Evolutionary conservation across 345 rosid species (phyloP).

Genomic region (Cardamine occulta): DNA sequence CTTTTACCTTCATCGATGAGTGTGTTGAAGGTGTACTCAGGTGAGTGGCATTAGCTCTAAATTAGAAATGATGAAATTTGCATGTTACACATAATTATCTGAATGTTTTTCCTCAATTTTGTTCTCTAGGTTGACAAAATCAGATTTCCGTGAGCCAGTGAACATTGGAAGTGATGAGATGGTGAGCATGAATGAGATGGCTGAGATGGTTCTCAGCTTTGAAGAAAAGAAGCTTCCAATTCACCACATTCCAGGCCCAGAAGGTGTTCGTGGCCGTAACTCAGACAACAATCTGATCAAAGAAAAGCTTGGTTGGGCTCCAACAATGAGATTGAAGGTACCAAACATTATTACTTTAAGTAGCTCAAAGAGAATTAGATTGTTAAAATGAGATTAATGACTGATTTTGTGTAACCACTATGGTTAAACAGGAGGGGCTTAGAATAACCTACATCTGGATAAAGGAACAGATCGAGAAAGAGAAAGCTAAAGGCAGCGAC

Average conservation of each 20-base stretch:
- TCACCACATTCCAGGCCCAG: slow-evolving; percentile 98
- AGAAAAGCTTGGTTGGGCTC: slow-evolving; percentile 99
- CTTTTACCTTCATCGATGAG: slow-evolving; percentile 99
- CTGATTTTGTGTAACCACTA: slow-evolving; percentile 4
- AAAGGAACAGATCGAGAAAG: slow-evolving; percentile 93
- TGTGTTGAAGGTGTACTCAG: slow-evolving; percentile 98
- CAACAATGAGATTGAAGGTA: slow-evolving; percentile 95
- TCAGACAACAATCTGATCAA: slow-evolving; percentile 95
- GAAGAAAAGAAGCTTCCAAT: slow-evolving; percentile 87
- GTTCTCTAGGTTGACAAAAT: slow-evolving; percentile 74
- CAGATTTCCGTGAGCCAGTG: slow-evolving; percentile 98
- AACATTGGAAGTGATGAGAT: slow-evolving; percentile 99
- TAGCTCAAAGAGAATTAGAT: neutral
- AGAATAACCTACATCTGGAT: slow-evolving; percentile 96
- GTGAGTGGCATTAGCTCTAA: slow-evolving; percentile 43
- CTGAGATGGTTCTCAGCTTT: slow-evolving; percentile 91
- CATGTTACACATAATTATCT: neutral
- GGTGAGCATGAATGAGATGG: slow-evolving; percentile 99
- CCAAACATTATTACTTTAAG: neutral
- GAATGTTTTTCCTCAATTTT: neutral
- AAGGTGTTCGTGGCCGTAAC: slow-evolving; percentile 99
- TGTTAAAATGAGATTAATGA: neutral
- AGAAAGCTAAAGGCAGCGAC: slow-evolving; percentile 79
- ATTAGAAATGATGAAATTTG: neutral
- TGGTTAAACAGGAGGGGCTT: slow-evolving; percentile 73